Percentiles rank a stretch among this genome's conserved stretches.
phyloP scores from a whole-genome alignment of 2,329 filamentous ascomycete species.

The Rhynchosporium agropyri region DNA sequence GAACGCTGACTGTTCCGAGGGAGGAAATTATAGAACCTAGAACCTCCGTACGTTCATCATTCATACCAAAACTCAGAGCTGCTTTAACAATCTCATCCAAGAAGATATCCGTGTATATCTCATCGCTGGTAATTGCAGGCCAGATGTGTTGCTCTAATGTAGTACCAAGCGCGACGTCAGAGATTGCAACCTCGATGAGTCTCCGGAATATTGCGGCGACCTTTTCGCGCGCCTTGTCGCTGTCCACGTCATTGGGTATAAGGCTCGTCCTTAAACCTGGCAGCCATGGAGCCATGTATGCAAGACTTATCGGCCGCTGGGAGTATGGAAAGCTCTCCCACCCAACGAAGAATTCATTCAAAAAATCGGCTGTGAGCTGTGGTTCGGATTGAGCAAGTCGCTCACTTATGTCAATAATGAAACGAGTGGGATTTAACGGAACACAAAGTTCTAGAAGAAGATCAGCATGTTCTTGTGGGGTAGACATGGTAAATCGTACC shows the following conservation, averaged over 20 bases:
- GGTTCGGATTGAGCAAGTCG: constrained; percentile 65
- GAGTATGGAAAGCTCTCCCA: constrained; percentile 71
- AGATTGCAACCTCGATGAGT: constrained; percentile 65
- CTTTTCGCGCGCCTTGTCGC: constrained; percentile 68
- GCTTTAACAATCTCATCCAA: constrained; percentile 67
- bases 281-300: constrained; percentile 73
- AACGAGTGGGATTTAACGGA: constrained; percentile 63
- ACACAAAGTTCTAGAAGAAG: constrained; percentile 58
- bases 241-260: constrained; percentile 60
- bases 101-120: constrained; percentile 67
- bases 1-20: constrained; percentile 65
- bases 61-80: constrained; percentile 59
- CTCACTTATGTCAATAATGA: constrained; percentile 67
- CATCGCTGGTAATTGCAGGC: constrained; percentile 66
- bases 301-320: constrained; percentile 66
- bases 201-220: constrained; percentile 66
- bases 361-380: constrained; percentile 67
- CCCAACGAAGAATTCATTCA: constrained; percentile 73
- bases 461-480: constrained; percentile 18
- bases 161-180: constrained; percentile 60
- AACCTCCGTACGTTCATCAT: constrained; percentile 61
- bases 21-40: constrained; percentile 64
- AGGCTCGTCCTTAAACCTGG: constrained; percentile 62
- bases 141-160: constrained; percentile 67
- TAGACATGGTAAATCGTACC: constrained; percentile 46